Conservation (phyloP, 202 grass and related monocot genomes). For the Bolboschoenoplectus hybrid region DNA sequence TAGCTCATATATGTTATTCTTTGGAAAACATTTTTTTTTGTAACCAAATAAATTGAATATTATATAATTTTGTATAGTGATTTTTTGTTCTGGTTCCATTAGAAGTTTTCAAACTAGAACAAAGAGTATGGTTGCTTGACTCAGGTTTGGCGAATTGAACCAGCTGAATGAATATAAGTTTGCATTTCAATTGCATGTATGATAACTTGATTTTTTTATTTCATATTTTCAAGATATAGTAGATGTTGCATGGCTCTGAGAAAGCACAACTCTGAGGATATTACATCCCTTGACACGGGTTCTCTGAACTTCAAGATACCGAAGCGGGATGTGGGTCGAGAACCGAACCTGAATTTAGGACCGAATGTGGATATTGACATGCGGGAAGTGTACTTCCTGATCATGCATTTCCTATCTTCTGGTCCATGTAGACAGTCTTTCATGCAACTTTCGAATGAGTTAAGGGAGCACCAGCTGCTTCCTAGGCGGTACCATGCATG, state of each 20-base stretch:
- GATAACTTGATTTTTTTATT: slow-evolving; percentile 27
- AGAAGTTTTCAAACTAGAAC: background rate
- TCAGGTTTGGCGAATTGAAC: background rate
- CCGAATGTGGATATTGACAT: slow-evolving; percentile 76
- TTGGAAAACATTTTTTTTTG: background rate
- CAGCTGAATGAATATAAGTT: background rate
- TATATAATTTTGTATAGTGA: background rate
- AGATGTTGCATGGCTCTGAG: slow-evolving; percentile 61
- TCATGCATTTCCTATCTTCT: slow-evolving; percentile 92
- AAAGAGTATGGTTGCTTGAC: background rate
- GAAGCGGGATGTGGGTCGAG: slow-evolving; percentile 50
- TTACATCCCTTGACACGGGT: slow-evolving; percentile 51
- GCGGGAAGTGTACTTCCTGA: slow-evolving; percentile 94
- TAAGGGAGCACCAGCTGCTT: slow-evolving; percentile 77
- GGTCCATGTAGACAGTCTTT: slow-evolving; percentile 84
- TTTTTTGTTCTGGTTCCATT: background rate
- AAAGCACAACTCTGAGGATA: slow-evolving; percentile 65
- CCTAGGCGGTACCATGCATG: slow-evolving; percentile 99
- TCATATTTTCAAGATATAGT: slow-evolving; percentile 23
- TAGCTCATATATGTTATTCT: slow-evolving; percentile 7
- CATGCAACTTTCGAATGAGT: slow-evolving; percentile 77
- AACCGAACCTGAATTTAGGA: slow-evolving; percentile 25
- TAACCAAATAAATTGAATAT: slow-evolving; percentile 5
- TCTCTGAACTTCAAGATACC: slow-evolving; percentile 60
- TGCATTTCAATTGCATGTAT: slow-evolving; percentile 21